Conservation (phyloP, 1,139 yeast species). For the Yamadazyma sp. region DNA sequence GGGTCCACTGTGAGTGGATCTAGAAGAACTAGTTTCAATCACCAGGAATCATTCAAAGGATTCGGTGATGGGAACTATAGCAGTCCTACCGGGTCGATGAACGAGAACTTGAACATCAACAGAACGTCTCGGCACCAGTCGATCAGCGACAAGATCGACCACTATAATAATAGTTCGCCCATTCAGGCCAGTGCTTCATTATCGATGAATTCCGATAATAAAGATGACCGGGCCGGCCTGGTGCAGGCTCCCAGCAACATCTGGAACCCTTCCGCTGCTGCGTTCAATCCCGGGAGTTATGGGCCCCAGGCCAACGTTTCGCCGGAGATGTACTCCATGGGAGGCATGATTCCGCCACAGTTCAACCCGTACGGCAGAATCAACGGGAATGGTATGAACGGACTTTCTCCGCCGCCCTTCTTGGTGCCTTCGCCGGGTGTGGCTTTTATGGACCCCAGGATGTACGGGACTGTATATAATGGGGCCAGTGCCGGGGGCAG, state of each 20-base stretch:
- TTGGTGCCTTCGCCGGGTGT: slow-evolving; percentile 32
- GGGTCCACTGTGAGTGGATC: slow-evolving; percentile 7
- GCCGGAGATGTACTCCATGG: background rate
- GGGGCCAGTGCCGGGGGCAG: slow-evolving; percentile 5
- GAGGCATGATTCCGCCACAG: slow-evolving; percentile 14
- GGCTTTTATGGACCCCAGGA: slow-evolving; percentile 36
- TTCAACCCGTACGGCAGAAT: slow-evolving; percentile 16
- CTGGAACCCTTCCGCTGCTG: slow-evolving; percentile 65
- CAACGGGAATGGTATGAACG: slow-evolving; percentile 9
- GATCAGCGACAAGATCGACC: slow-evolving; percentile 64
- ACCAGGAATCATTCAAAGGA: slow-evolving; percentile 3
- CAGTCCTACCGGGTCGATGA: slow-evolving; percentile 48
- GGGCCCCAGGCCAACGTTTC: background rate
- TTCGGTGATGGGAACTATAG: slow-evolving; percentile 11
- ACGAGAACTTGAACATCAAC: slow-evolving; percentile 49
- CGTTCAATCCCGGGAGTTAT: slow-evolving; percentile 30
- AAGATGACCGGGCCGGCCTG: slow-evolving; percentile 10
- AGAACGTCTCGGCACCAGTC: slow-evolving; percentile 54
- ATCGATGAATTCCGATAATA: slow-evolving; percentile 23
- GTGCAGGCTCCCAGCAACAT: slow-evolving; percentile 26
- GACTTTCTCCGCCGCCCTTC: slow-evolving; percentile 42
- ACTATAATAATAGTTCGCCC: slow-evolving; percentile 53
- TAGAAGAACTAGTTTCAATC: slow-evolving; percentile 51
- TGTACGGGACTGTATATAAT: slow-evolving; percentile 25
- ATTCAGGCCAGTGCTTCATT: slow-evolving; percentile 46